phyloP scores from a whole-genome alignment of 2,329 filamentous ascomycete species.

The Phaeoacremonium minimum region DNA sequence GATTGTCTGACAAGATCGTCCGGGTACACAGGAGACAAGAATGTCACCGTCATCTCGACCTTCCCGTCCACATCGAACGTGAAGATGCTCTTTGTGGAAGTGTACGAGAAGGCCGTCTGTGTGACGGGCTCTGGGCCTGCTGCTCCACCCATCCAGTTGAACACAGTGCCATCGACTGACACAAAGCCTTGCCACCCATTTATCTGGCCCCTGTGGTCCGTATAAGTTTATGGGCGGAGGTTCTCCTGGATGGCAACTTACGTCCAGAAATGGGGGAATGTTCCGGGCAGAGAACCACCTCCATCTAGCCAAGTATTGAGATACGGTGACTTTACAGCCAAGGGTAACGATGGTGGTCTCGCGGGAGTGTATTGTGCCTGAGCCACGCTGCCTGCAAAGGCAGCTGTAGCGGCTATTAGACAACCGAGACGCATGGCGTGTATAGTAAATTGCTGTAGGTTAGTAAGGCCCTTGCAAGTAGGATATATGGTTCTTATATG shows the following conservation, averaged over 20 bases:
- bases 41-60: constrained; percentile 63
- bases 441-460: no score
- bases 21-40: constrained; percentile 66
- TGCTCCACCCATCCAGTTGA: constrained; percentile 65
- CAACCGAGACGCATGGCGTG: constrained; percentile 6
- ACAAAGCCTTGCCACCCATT: constrained; percentile 67
- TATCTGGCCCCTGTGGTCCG: constrained; percentile 41
- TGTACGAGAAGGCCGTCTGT: constrained; percentile 64
- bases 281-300: constrained; percentile 62
- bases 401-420: constrained; percentile 15
- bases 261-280: constrained; percentile 69
- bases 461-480: no score
- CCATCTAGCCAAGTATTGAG: constrained; percentile 65
- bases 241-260: constrained; percentile 32
- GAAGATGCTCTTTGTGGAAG: constrained; percentile 68
- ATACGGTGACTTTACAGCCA: constrained; percentile 73
- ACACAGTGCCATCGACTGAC: constrained; percentile 58
- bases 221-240: constrained; percentile 10
- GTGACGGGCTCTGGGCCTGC: constrained; percentile 43
- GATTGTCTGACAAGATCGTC: constrained; percentile 64
- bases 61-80: constrained; percentile 58
- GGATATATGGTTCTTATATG: no score
- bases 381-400: constrained; percentile 19
- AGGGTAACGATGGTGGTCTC: constrained; percentile 62
- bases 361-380: constrained; percentile 53